Evolutionary conservation across 306 rosid species (phyloP).

Genomic region (Aeschynomene evenia): DNA sequence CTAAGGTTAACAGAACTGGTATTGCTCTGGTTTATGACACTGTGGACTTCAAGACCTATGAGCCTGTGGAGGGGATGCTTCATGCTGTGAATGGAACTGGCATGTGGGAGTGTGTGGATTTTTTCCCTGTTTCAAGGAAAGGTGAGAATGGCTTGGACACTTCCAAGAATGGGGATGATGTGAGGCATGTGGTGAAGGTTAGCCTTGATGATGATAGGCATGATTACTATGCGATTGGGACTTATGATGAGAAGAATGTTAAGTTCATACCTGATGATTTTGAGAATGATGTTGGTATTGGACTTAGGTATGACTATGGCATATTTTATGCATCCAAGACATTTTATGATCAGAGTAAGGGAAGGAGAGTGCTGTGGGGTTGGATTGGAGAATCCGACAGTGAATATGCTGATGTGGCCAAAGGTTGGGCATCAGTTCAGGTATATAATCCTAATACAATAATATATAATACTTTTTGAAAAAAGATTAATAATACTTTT

Average conservation of each 20-base stretch:
- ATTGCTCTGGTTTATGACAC: conserved; percentile 73
- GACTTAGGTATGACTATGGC: conserved; percentile 77
- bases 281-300: conserved; percentile 68
- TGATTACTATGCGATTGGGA: conserved; percentile 82
- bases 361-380: conserved; percentile 87
- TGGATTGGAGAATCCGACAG: conserved; percentile 90
- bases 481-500: too few relatives aligned
- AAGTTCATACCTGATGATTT: conserved; percentile 56
- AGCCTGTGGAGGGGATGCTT: conserved; percentile 49
- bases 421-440: conserved; percentile 92
- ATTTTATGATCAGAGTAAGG: conserved; percentile 54
- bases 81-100: conserved; percentile 69
- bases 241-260: conserved; percentile 55
- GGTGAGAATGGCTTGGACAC: conserved; percentile 55
- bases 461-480: too few relatives aligned
- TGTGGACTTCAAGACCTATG: conserved; percentile 54
- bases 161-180: conserved; percentile 49
- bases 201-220: conserved; percentile 72
- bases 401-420: conserved; percentile 71
- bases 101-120: conserved; percentile 96
- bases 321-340: conserved; percentile 82
- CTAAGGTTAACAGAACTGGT: conserved; percentile 67
- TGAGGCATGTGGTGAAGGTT: conserved; percentile 73
- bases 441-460: too few relatives aligned
- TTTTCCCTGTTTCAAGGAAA: conserved; percentile 55